Evolutionary conservation across 306 rosid species (phyloP), one percentile per base, ranked within the genome.

Genomic region (Biancaea sappan): DNA sequence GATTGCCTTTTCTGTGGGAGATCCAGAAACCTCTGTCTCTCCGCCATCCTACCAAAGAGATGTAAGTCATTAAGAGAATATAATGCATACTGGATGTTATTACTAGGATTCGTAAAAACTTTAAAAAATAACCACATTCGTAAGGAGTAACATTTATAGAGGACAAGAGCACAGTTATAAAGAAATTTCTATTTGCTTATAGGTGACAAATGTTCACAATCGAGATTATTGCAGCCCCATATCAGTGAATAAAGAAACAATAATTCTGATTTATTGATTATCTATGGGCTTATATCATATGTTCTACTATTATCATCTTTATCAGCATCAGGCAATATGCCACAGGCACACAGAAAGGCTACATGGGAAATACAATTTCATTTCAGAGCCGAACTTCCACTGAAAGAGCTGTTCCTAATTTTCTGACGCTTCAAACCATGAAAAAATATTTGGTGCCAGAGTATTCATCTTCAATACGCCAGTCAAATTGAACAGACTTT

Each of bases 1-100:
- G 69, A 94, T 88, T 53, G 99, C 99, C 84, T 94, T 94, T 85
- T 94, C 99, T 22, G 99, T 94, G 21, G 99, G 99, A 76, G 99
- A 94, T 51, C 99, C 99, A 43, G 97, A 51, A 34, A 86, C 75
- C 92, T 94, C 99, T 50, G 65, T 53, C 38, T 73, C 86, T 81
- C 76, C 89, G 16, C 93, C 91, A 67, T 82, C 90, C 99, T 94
- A 83, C 66, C 69, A 57, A 80, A 75, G 26, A 79, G 81, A 73
- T 75, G 26, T n/a, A 77, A 69, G 67, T 72, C 56, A 62, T 43
- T 70, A 47, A 76, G 22, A 35, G 14, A 61, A 61, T 68, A 76
- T 52, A 60, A 58, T 43, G 75, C 54, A 79, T 43, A 71, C 25
- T 38, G 47, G 43, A 70, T 22, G 72, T 46, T 58, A 34, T 19